Evolutionary conservation across 768 basidiomycete genomes (phyloP), one percentile per base, ranked within the genome.

Genomic region (Naganishia friedmannii): DNA sequence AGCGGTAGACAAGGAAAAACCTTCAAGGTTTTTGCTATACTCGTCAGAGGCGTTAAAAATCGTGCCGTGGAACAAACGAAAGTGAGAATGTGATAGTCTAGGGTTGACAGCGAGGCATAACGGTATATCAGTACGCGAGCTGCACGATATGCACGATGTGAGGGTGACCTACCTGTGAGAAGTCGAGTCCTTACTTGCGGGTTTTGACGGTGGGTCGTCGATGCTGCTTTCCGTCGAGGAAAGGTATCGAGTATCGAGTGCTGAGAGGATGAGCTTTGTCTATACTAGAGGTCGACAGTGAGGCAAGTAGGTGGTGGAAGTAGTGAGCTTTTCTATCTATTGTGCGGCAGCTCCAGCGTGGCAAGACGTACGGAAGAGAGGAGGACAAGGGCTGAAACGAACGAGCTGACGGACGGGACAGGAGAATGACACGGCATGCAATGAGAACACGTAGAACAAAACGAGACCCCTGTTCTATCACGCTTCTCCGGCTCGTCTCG

Each of bases 201-300:
- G 7, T 31, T 58, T 31, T 58, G 37, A n/a, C 9, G 13, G 19
- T n/a, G 31, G 21, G 34, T 58, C 56, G 31, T 58, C 34, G 57
- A 58, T 39, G 57, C 57, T 58, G 34, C 28, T 58, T 6, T 63
- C 60, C 60, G 37, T 63, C 60, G 17, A 63, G 60, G 60, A 63
- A 37, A 37, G 26, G 39, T 63, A 29, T 42, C 60, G 60, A 63
- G 21, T 21, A n/a, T 34, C 32, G n/a, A 13, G 42, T 42, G 39
- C 17, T 21, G 23, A 34, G 10, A 17, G 34, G 34, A 34, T 23
- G 37, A 34, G 10, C 60, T 63, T 63, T 63, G n/a, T 63, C 60
- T 63, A 63, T 63, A 28, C 39, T n/a, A 46, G 60, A 12, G 39
- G 23, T n/a, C n/a, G 39, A 26, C 4, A 45, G 28, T 42, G 60